Conservation (phyloP, 2,329 filamentous ascomycete genomes). For the Pseudofabraea citricarpa region DNA sequence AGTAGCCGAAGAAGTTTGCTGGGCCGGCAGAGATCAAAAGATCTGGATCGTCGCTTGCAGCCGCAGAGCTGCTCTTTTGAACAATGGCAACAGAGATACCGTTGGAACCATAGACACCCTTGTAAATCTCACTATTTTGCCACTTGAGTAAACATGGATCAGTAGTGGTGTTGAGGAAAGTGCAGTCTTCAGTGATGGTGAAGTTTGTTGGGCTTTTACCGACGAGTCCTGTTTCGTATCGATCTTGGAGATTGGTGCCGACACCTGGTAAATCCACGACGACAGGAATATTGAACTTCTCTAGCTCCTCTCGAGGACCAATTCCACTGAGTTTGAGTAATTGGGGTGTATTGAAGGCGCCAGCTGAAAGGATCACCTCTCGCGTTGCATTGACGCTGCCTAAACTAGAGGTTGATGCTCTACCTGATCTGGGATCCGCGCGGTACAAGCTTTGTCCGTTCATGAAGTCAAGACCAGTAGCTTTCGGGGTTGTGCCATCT, state of each 20-base stretch:
- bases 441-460: conserved; percentile 37
- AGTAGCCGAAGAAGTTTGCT: conserved; percentile 36
- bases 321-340: conserved; percentile 41
- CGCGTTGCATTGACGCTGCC: conserved; percentile 27
- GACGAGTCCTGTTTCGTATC: conserved; percentile 43
- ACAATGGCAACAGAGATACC: conserved; percentile 42
- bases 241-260: conserved; percentile 56
- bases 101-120: conserved; percentile 33
- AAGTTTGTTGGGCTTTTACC: conserved; percentile 36
- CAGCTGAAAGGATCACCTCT: conserved; percentile 44
- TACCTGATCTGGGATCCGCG: conserved; percentile 35
- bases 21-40: conserved; percentile 28
- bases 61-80: conserved; percentile 27
- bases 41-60: conserved; percentile 33
- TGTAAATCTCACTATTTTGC: conserved; percentile 15
- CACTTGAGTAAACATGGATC: conserved; percentile 30
- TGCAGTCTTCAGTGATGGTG: conserved; percentile 30
- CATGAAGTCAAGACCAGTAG: conserved; percentile 37
- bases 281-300: conserved; percentile 40
- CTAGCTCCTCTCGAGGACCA: conserved; percentile 34
- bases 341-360: conserved; percentile 40
- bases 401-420: conserved; percentile 13
- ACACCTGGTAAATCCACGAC: conserved; percentile 57
- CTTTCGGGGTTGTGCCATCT: conserved; percentile 21
- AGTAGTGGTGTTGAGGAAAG: conserved; percentile 27